Evolutionary conservation across 2,329 filamentous ascomycete species (phyloP).

Genomic region (Sporothrix schenckii): DNA sequence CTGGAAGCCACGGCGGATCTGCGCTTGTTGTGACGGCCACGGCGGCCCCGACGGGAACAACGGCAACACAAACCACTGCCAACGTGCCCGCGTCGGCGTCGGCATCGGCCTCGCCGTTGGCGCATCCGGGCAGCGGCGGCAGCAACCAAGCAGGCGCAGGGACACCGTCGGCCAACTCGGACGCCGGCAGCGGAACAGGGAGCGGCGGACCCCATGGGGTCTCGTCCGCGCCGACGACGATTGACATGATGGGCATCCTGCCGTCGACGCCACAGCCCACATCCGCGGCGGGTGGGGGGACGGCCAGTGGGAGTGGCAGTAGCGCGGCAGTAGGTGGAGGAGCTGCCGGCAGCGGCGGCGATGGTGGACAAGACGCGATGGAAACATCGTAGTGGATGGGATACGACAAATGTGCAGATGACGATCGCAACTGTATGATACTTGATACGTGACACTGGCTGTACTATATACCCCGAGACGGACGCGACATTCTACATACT

Average conservation of each 20-base stretch:
- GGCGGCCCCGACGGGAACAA: too few relatives aligned
- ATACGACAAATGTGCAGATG: not conserved
- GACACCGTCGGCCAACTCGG: slow-evolving; percentile 19
- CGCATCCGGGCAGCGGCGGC: not conserved
- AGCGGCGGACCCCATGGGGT: slow-evolving; percentile 16
- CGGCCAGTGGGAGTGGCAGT: not conserved
- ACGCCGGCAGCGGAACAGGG: slow-evolving; percentile 7
- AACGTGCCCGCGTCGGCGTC: not conserved
- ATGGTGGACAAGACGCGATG: slow-evolving; percentile 26
- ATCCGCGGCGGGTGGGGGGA: not conserved
- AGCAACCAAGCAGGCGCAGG: slow-evolving; percentile 9
- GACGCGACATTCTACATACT: too few relatives aligned
- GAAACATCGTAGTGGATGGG: slow-evolving; percentile 19
- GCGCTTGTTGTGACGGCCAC: not conserved
- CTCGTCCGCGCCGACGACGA: not conserved
- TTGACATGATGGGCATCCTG: slow-evolving; percentile 36
- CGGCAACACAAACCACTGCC: too few relatives aligned
- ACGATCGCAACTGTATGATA: not conserved
- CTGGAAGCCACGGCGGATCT: not conserved
- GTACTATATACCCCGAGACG: slow-evolving; percentile 12
- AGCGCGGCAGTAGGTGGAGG: not conserved
- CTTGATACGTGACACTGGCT: not conserved
- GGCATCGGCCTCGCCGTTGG: slow-evolving; percentile 26
- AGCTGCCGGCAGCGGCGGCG: not conserved
- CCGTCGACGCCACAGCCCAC: slow-evolving; percentile 33